These are phyloP conservation scores for Euphorbia schlechtendalii DNA, from an alignment of 441 rosid genomes.

Conservation along the genomic window DNA sequence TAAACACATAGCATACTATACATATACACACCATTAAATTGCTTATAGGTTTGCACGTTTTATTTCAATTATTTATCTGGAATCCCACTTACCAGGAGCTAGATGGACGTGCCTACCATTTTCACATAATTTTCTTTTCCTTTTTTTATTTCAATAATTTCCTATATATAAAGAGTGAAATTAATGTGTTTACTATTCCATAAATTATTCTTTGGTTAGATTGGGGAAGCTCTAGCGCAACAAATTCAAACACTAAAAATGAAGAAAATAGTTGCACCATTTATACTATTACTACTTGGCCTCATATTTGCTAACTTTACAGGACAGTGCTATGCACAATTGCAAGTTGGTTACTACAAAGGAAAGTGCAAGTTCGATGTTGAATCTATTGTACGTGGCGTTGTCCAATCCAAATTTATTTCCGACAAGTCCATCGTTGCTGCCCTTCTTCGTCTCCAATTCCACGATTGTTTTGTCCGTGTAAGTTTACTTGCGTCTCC, in stretches of 20 bases:
- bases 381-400: conserved; percentile 28
- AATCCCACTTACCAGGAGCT: conserved; percentile 1
- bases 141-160: background rate
- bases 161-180: conserved; percentile 14
- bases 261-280: conserved; percentile 16
- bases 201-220: background rate
- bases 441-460: conserved; percentile 48
- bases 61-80: background rate
- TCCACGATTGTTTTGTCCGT: conserved; percentile 56
- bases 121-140: background rate
- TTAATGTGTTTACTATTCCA: too few species aligned
- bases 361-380: conserved; percentile 25
- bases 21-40: background rate
- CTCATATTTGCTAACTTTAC: conserved; percentile 28
- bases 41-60: conserved; percentile 2
- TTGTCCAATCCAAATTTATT: background rate
- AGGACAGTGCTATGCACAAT: conserved; percentile 27
- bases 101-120: conserved; percentile 30
- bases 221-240: background rate
- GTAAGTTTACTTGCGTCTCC: conserved; percentile 24
- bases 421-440: conserved; percentile 28
- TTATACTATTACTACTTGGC: conserved; percentile 21
- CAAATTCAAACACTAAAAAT: conserved; percentile 1
- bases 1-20: too few species aligned
- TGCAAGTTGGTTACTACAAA: conserved; percentile 27